Base-by-base conservation (phyloP, 352 stramenopile species). In the Phytophthora colocasiae region DNA sequence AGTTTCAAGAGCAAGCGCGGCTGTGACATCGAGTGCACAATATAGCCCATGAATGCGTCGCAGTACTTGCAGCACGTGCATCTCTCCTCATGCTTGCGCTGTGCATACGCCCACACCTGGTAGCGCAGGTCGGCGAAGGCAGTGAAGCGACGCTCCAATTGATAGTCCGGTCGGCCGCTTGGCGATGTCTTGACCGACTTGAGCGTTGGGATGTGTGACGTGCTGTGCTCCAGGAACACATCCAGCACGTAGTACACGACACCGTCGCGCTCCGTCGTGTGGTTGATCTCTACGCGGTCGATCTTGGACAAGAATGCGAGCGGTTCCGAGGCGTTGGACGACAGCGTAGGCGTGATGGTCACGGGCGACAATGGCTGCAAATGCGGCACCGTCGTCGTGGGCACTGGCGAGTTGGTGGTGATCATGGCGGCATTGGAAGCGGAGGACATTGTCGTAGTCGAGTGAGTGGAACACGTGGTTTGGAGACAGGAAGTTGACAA, bases 121-220 rank as follows among this genome's bases (percentile, higher is more conserved):
- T 84, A 75, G 40, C 78, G 78, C 54, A 87, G 59, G 50, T 82
- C 67, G 56, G 75, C 75, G 36, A 87, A 87, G 57, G 82, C 75
- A 54, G 71, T 78, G 50, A 84, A 87, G 5, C 78, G 78, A 48
- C 77, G 73, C 56, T 87, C 69, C 36, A 87, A 43, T 31, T 81
- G 69, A 58, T 81, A 84, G 54, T 87, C 78, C 3, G 78, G 78
- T 47, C 60, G 62, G 19, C 41, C 64, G 15, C 44, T 78, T 15
- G 60, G 38, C 2, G 57, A 31, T 10, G 48, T 38, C 49, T 83
- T 62, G 44, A 55, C 22, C 26, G 50, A 69, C 71, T 84, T 79
- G 65, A 80, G 79, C 12, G 76, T 85, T 34, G 78, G 83, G 52
- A 92, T 87, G 43, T 78, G 81, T 17, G 66, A 86, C 57, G 80